These are phyloP conservation scores for Claviceps sp. DNA, from an alignment of 2,329 filamentous ascomycete species.

Conservation along the genomic window DNA sequence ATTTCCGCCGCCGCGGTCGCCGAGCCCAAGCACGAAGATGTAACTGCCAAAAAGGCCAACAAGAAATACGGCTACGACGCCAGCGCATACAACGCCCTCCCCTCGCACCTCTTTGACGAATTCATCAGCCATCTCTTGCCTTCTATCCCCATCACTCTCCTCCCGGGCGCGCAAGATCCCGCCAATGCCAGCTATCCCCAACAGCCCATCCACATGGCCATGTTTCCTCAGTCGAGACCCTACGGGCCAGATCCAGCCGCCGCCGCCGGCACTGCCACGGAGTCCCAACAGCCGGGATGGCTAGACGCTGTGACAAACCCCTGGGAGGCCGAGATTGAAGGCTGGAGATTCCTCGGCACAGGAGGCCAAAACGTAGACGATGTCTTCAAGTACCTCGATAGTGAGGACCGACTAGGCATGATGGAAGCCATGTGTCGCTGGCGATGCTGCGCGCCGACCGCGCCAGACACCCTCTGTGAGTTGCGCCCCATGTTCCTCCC, in stretches of 20 bases:
- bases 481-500: background rate
- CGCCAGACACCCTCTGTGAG: slow-evolving; percentile 88
- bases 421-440: slow-evolving; percentile 93
- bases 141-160: slow-evolving; percentile 73
- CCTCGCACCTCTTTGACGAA: slow-evolving; percentile 69
- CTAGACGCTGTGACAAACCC: slow-evolving; percentile 87
- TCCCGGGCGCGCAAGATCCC: slow-evolving; percentile 75
- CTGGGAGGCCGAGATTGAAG: slow-evolving; percentile 81
- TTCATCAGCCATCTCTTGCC: slow-evolving; percentile 74
- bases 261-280: slow-evolving; percentile 8
- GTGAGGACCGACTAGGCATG: slow-evolving; percentile 65
- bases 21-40: slow-evolving; percentile 25
- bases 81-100: slow-evolving; percentile 72
- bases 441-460: slow-evolving; percentile 83
- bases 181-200: slow-evolving; percentile 85
- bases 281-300: slow-evolving; percentile 46
- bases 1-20: slow-evolving; percentile 47
- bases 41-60: slow-evolving; percentile 30
- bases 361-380: slow-evolving; percentile 91
- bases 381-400: slow-evolving; percentile 78
- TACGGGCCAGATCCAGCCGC: slow-evolving; percentile 42
- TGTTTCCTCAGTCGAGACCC: slow-evolving; percentile 65
- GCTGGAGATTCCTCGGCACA: slow-evolving; percentile 75
- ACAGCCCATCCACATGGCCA: slow-evolving; percentile 81
- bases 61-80: slow-evolving; percentile 96